Percentiles rank a stretch among this genome's conserved stretches.
These are phyloP conservation scores for Talaromyces marneffei DNA, from an alignment of 2,329 filamentous ascomycete species.

Conservation along the genomic window DNA sequence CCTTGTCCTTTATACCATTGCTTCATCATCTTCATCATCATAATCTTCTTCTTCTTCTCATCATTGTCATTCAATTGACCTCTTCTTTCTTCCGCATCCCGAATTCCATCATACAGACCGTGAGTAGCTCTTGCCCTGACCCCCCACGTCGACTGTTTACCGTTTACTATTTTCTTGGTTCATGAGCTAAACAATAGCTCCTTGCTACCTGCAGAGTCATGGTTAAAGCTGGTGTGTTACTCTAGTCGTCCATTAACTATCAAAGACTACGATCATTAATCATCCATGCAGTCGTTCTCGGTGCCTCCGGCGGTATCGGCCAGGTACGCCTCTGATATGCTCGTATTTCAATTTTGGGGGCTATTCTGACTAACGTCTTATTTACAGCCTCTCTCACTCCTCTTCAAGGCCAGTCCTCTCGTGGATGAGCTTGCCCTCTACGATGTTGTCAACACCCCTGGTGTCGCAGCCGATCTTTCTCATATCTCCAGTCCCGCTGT, in stretches of 20 bases:
- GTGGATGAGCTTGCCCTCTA: slow-evolving; percentile 92
- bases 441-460: slow-evolving; percentile 98
- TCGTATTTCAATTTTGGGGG: not conserved
- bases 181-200: slow-evolving; percentile 12
- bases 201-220: slow-evolving; percentile 29
- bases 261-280: not conserved
- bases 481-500: slow-evolving; percentile 90
- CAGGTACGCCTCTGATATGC: slow-evolving; percentile 57
- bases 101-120: not conserved
- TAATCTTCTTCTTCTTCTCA: not conserved
- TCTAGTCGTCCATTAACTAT: not conserved
- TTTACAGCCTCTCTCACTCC: slow-evolving; percentile 81
- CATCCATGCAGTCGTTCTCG: slow-evolving; percentile 63
- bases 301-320: slow-evolving; percentile 96
- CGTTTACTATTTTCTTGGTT: not conserved
- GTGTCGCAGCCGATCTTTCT: slow-evolving; percentile 91
- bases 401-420: slow-evolving; percentile 83
- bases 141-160: slow-evolving; percentile 6
- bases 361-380: slow-evolving; percentile 4
- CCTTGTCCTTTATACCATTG: not conserved
- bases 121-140: not conserved
- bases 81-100: not conserved
- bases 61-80: not conserved
- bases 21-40: not conserved
- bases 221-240: slow-evolving; percentile 43